Evolutionary conservation across 1,284 basidiomycete species (phyloP).

Genomic region (Vanrija sp.): DNA sequence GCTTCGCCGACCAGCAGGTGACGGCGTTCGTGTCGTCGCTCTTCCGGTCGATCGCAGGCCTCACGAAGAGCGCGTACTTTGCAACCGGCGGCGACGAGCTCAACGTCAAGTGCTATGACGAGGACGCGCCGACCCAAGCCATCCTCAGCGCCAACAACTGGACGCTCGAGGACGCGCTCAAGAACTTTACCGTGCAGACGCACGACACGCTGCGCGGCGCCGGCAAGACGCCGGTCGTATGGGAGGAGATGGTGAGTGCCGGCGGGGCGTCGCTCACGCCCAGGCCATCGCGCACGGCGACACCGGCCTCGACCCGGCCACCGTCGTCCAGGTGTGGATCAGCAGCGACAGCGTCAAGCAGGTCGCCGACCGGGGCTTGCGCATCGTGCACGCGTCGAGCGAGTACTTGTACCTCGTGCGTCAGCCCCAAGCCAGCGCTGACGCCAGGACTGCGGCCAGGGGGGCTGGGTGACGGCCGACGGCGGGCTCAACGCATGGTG

Average conservation of each 20-base stretch:
- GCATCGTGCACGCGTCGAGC: conserved; percentile 63
- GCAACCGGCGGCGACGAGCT: conserved; percentile 80
- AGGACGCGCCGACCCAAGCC: conserved; percentile 59
- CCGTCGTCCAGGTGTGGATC: conserved; percentile 70
- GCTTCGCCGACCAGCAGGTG: conserved; percentile 56
- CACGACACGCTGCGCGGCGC: conserved; percentile 52
- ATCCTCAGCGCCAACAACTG: conserved; percentile 46
- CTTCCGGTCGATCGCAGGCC: conserved; percentile 39
- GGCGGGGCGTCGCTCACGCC: no score
- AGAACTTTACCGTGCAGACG: conserved; percentile 58
- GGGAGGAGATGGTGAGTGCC: conserved; percentile 57
- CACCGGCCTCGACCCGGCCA: conserved; percentile 61
- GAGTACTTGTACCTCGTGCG: conserved; percentile 70
- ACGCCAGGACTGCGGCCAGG: conserved; percentile 66
- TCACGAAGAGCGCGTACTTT: conserved; percentile 54
- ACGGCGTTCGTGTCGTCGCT: conserved; percentile 53
- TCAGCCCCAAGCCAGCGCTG: conserved; percentile 2
- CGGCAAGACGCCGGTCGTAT: conserved; percentile 63
- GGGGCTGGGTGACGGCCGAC: conserved; percentile 61
- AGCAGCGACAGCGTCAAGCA: conserved; percentile 59
- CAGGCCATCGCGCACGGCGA: conserved; percentile 44
- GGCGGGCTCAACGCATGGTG: conserved; percentile 60
- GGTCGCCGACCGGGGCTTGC: conserved; percentile 60
- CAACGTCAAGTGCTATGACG: conserved; percentile 58
- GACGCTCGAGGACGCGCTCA: conserved; percentile 59